These are phyloP conservation scores for Verticillium longisporum DNA, from an alignment of 2,329 filamentous ascomycete genomes.

Conservation along the genomic window DNA sequence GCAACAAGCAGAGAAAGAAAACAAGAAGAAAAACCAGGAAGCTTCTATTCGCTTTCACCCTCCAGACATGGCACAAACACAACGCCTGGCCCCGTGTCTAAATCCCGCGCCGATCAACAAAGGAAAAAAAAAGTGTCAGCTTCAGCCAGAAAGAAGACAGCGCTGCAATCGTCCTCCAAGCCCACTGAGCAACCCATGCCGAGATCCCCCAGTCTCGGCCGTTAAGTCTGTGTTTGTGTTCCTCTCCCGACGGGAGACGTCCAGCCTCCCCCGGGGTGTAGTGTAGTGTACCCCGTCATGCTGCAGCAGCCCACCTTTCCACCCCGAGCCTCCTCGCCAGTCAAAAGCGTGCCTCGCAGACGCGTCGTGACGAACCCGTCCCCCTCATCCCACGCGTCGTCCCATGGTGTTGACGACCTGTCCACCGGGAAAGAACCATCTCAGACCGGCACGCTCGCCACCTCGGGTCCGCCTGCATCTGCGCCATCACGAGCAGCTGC, in stretches of 20 bases:
- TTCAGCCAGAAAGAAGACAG: not conserved
- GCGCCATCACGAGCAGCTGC: not conserved
- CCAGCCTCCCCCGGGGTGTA: not conserved
- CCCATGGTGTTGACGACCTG: conserved; percentile 8
- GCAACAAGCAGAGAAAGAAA: not conserved
- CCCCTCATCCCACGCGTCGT: conserved; percentile 9
- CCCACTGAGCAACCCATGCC: not conserved
- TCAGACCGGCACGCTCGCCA: conserved; percentile 3
- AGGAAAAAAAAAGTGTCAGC: not conserved
- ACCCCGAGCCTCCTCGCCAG: not conserved
- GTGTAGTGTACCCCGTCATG: not conserved
- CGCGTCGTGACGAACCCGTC: conserved; percentile 6
- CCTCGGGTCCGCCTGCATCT: not conserved
- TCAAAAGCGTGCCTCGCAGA: conserved; percentile 1
- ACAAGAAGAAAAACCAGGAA: not conserved
- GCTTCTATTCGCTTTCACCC: not conserved
- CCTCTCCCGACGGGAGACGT: not conserved
- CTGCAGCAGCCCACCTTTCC: not conserved
- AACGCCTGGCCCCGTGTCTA: not conserved
- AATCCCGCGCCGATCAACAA: not conserved
- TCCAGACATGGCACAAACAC: not conserved
- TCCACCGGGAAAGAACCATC: not conserved
- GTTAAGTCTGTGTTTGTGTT: not conserved
- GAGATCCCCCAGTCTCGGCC: not conserved
- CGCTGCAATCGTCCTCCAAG: not conserved